Conservation (phyloP, 371 early-diverging fungal genomes). For the Mucor saturninus region DNA sequence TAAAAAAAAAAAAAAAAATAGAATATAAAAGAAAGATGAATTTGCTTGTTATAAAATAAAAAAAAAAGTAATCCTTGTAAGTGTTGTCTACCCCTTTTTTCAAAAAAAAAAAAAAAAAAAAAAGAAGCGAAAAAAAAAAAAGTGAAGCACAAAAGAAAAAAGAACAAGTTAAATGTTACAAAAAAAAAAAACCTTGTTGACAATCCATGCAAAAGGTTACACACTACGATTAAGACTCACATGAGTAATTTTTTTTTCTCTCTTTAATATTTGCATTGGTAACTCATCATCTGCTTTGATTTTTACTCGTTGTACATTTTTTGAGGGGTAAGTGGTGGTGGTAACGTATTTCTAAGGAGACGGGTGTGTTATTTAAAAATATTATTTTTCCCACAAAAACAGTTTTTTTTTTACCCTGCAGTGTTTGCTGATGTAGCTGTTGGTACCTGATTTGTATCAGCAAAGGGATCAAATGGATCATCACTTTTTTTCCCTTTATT, state of each 20-base stretch:
- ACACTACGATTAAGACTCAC: constrained; percentile 2
- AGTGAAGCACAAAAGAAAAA: constrained; percentile 5
- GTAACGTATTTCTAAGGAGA: constrained; percentile 18
- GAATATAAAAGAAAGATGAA: constrained; percentile 8
- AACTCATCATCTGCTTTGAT: constrained; percentile 6
- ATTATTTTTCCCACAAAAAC: too few species aligned
- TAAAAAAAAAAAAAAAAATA: background rate
- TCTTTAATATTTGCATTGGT: background rate
- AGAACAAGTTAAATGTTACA: background rate
- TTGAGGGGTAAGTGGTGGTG: constrained; percentile 50
- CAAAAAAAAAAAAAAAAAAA: background rate
- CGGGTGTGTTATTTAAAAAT: constrained; percentile 6
- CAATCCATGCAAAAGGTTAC: constrained; percentile 21
- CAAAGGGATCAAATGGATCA: constrained; percentile 54
- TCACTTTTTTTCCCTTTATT: background rate
- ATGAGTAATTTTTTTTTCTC: background rate
- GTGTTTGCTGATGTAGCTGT: constrained; percentile 15
- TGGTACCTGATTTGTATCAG: constrained; percentile 32
- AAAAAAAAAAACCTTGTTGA: constrained; percentile 16
- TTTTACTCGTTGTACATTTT: constrained; percentile 41
- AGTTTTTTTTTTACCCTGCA: constrained; percentile 32
- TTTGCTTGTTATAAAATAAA: background rate
- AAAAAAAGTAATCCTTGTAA: background rate
- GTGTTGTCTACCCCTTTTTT: background rate
- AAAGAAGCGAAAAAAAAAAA: constrained; percentile 7